phyloP scores from a whole-genome alignment of 2,329 filamentous ascomycete genomes.

The Cladosporium sp. region DNA sequence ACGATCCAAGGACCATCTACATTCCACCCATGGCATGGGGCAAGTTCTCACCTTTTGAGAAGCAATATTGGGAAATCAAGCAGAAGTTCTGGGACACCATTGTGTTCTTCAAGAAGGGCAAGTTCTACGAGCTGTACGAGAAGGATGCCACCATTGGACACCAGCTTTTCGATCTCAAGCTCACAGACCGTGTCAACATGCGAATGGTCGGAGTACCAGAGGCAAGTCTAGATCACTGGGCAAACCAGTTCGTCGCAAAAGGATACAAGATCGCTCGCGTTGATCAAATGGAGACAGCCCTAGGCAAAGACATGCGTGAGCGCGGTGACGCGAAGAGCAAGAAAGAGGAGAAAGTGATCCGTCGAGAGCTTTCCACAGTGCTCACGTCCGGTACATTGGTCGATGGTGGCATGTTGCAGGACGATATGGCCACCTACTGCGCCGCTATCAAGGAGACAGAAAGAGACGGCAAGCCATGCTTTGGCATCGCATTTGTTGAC shows the following conservation, averaged over 20 bases:
- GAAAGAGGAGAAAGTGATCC: slow-evolving; percentile 90
- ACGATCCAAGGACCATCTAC: slow-evolving; percentile 85
- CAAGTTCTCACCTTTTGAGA: slow-evolving; percentile 90
- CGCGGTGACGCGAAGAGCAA: slow-evolving; percentile 62
- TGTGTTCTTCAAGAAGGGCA: slow-evolving; percentile 99
- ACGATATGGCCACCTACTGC: slow-evolving; percentile 96
- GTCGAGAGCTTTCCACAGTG: slow-evolving; percentile 82
- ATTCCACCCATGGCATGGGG: slow-evolving; percentile 76
- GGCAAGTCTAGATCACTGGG: slow-evolving; percentile 92
- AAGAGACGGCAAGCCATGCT: slow-evolving; percentile 69
- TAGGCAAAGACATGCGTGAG: slow-evolving; percentile 99
- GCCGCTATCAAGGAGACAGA: slow-evolving; percentile 78
- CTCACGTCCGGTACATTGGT: slow-evolving; percentile 90
- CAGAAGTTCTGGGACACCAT: slow-evolving; percentile 96
- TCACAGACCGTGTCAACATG: slow-evolving; percentile 98
- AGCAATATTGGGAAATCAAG: slow-evolving; percentile 99
- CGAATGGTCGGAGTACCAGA: slow-evolving; percentile 98
- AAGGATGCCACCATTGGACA: slow-evolving; percentile 96
- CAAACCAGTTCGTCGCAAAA: slow-evolving; percentile 96
- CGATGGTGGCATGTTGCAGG: slow-evolving; percentile 93
- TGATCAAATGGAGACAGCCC: slow-evolving; percentile 91
- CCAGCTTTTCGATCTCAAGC: slow-evolving; percentile 93
- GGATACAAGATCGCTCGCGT: slow-evolving; percentile 96
- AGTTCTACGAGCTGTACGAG: slow-evolving; percentile 98
- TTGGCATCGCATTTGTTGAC: slow-evolving; percentile 91